phyloP scores from a whole-genome alignment of 2,329 filamentous ascomycete species.

The Diaporthe citri region DNA sequence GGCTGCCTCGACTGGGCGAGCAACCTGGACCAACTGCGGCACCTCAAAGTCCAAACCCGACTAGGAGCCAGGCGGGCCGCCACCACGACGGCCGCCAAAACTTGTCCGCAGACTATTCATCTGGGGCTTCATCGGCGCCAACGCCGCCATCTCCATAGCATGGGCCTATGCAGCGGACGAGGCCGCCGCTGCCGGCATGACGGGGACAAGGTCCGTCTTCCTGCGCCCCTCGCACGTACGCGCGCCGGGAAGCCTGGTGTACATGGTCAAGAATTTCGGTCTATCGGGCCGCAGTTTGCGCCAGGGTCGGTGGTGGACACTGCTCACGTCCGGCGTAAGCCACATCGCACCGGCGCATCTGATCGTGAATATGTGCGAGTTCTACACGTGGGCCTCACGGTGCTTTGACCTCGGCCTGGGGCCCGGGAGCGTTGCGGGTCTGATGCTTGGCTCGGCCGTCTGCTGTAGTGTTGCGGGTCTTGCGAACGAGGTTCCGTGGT shows the following conservation, averaged over 20 bases:
- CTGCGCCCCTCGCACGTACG: background rate
- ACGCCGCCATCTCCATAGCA: background rate
- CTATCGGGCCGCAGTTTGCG: background rate
- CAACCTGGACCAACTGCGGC: background rate
- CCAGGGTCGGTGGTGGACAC: constrained; percentile 5
- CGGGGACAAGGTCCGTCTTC: background rate
- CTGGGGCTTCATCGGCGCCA: constrained; percentile 7
- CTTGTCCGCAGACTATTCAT: background rate
- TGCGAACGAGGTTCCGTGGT: no score
- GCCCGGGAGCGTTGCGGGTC: background rate
- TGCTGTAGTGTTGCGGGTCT: background rate
- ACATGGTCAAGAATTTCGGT: background rate
- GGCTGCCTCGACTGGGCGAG: background rate
- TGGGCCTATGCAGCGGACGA: background rate
- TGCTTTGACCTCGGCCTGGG: constrained; percentile 9
- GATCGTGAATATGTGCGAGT: background rate
- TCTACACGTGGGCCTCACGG: constrained; percentile 4
- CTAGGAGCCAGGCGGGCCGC: no score
- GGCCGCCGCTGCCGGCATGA: background rate
- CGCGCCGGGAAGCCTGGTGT: background rate
- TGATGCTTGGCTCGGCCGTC: constrained; percentile 6
- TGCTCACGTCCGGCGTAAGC: background rate
- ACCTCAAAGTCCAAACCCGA: background rate
- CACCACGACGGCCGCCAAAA: background rate
- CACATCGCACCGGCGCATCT: background rate